phyloP scores from a whole-genome alignment of 441 rosid genomes.

The Kokia cookei region DNA sequence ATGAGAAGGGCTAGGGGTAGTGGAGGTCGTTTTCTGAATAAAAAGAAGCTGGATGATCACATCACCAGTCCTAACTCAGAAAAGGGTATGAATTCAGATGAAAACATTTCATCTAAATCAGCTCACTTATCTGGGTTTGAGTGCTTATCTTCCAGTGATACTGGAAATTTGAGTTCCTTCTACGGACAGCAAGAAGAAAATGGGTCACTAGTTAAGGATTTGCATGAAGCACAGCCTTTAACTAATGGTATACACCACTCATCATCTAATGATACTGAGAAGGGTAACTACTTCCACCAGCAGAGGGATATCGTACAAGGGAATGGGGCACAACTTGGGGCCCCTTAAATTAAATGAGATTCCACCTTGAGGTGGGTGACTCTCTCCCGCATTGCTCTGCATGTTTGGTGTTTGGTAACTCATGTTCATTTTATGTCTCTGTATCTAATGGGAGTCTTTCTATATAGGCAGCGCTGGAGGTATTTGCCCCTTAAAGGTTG shows the following conservation, averaged over 20 bases:
- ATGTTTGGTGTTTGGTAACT: slow-evolving; percentile 8
- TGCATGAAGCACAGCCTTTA: slow-evolving; percentile 1
- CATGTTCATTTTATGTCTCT: not conserved
- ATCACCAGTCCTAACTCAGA: slow-evolving; percentile 21
- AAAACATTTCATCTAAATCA: slow-evolving; percentile 18
- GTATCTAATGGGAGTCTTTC: not conserved
- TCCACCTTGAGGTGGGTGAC: slow-evolving; percentile 4
- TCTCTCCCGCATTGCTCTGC: slow-evolving; percentile 9
- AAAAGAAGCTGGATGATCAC: slow-evolving; percentile 32
- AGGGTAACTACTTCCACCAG: slow-evolving; percentile 20
- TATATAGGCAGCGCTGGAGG: slow-evolving; percentile 23
- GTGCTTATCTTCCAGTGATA: slow-evolving; percentile 6
- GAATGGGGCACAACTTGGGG: slow-evolving; percentile 20
- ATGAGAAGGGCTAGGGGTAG: slow-evolving; percentile 51
- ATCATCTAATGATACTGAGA: slow-evolving; percentile 10
- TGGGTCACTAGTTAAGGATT: slow-evolving; percentile 7
- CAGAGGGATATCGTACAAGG: slow-evolving; percentile 23
- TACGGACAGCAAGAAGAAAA: slow-evolving; percentile 23
- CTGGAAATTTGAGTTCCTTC: slow-evolving; percentile 16
- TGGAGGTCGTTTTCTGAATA: slow-evolving; percentile 52
- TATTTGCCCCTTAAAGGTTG: not conserved
- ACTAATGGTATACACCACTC: slow-evolving; percentile 14
- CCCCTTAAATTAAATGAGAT: slow-evolving; percentile 20
- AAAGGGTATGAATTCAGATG: slow-evolving; percentile 15
- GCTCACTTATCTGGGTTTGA: slow-evolving; percentile 20